Conservation (phyloP, 1,139 yeast genomes). For the Kluyveromyces sp. region DNA sequence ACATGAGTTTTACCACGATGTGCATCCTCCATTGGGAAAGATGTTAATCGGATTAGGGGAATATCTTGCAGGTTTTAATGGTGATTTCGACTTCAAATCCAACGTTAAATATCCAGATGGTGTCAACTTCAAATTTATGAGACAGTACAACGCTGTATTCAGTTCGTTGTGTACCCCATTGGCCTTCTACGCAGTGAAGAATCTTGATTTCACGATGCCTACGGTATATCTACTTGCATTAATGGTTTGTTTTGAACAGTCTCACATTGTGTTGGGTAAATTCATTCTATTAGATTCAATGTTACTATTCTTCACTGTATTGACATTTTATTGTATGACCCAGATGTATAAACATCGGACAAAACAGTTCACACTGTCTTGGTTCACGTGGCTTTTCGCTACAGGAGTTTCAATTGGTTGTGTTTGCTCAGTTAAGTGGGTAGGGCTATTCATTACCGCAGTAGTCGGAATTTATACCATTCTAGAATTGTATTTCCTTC, state of each 20-base stretch:
- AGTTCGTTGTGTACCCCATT: slow-evolving; percentile 59
- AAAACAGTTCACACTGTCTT: slow-evolving; percentile 39
- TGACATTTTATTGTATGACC: slow-evolving; percentile 51
- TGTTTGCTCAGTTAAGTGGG: slow-evolving; percentile 94
- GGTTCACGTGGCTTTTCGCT: slow-evolving; percentile 51
- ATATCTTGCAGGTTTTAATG: slow-evolving; percentile 61
- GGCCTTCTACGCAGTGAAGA: slow-evolving; percentile 52
- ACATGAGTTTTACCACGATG: slow-evolving; percentile 94
- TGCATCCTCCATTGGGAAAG: slow-evolving; percentile 88
- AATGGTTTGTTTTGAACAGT: slow-evolving; percentile 59
- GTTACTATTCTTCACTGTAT: slow-evolving; percentile 61
- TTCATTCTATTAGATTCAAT: slow-evolving; percentile 70
- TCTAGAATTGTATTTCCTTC: slow-evolving; percentile 62
- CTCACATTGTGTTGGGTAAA: slow-evolving; percentile 59
- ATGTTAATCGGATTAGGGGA: slow-evolving; percentile 63
- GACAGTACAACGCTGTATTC: slow-evolving; percentile 59
- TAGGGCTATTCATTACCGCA: slow-evolving; percentile 79
- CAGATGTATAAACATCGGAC: slow-evolving; percentile 45
- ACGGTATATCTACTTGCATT: slow-evolving; percentile 50
- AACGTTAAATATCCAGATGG: slow-evolving; percentile 50
- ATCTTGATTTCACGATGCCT: slow-evolving; percentile 39
- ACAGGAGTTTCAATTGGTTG: slow-evolving; percentile 86
- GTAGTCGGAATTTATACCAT: slow-evolving; percentile 82
- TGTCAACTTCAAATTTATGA: slow-evolving; percentile 51
- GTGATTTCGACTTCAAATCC: slow-evolving; percentile 58